Conservation (phyloP, 139 green algal genomes). For the Haematococcus sp. region DNA sequence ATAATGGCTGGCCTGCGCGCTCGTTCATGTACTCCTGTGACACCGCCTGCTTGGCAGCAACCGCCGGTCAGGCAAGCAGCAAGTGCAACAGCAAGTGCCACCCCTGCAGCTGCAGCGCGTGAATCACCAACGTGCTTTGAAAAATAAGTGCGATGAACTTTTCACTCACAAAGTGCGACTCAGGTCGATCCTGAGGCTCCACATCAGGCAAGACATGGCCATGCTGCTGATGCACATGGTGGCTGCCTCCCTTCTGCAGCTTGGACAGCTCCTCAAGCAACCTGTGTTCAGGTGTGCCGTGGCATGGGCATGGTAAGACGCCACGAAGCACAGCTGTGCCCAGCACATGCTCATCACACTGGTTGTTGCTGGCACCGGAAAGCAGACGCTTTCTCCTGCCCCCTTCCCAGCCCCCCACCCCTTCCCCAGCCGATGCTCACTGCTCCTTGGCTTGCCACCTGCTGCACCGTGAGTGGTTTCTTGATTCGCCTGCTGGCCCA, state of each 20-base stretch:
- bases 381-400: too few species aligned
- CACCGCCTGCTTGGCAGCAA: too few species aligned
- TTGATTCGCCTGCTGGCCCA: too few species aligned
- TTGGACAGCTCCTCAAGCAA: constrained; percentile 5
- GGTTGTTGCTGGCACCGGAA: not conserved
- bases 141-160: too few species aligned
- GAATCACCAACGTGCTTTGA: too few species aligned
- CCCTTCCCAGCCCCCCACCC: not conserved
- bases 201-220: not conserved
- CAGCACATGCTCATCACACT: not conserved
- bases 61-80: too few species aligned
- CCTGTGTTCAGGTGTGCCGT: too few species aligned
- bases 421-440: not conserved
- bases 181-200: constrained; percentile 5
- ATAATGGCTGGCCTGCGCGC: too few species aligned
- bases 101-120: too few species aligned
- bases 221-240: not conserved
- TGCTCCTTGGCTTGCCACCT: not conserved
- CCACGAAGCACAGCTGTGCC: not conserved
- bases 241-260: not conserved
- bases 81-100: too few species aligned
- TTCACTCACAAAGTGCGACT: not conserved
- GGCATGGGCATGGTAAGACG: too few species aligned
- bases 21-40: too few species aligned
- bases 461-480: not conserved